Base-by-base conservation (phyloP, 768 basidiomycete genomes). In the Mycena epipterygia region DNA sequence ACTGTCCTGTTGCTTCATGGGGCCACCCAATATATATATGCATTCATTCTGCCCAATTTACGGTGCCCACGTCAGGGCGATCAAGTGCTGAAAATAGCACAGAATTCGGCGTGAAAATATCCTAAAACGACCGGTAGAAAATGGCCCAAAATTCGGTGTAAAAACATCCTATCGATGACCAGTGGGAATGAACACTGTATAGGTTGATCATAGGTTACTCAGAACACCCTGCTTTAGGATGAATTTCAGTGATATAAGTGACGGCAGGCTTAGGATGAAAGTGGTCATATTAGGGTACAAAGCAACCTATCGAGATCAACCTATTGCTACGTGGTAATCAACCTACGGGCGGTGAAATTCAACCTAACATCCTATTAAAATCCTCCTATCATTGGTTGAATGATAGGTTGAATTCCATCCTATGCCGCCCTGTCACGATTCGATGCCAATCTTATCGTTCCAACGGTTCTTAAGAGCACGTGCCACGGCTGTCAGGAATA, bases 321-420 rank as follows among this genome's bases (percentile, higher is more conserved):
- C 58, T 59, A 59, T 13, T 21, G 7, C 25, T 17, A 32, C 3
- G 41, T 44, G n/a, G 8, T 9, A 44, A 19, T 42, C 58, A 44
- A 59, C 58, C 58, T 59, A 59, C 4, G 17, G 11, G 8, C 58
- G 58, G 23, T 46, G 58, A 59, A 59, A 46, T 14, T 46, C 58
- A 46, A 59, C 58, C 58, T 44, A 46, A 8, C 4, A 4, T 2
- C 4, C 21, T 27, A 2, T 6, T 2, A 59, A 30, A 59, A 2
- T 7, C 4, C 29, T 4, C 58, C 58, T 44, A 32, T 8, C 14
- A 12, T 21, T 9, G 41, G 58, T 42, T 42, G 29, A 29, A 29
- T 9, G 17, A 11, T 32, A 59, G 58, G 58, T 59, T 44, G 58
- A 59, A 23, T 29, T 59, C 30, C 29, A 42, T 30, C 58, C 58